These are phyloP conservation scores for Evernia prunastri DNA, from an alignment of 495 filamentous ascomycete species.

Conservation along the genomic window DNA sequence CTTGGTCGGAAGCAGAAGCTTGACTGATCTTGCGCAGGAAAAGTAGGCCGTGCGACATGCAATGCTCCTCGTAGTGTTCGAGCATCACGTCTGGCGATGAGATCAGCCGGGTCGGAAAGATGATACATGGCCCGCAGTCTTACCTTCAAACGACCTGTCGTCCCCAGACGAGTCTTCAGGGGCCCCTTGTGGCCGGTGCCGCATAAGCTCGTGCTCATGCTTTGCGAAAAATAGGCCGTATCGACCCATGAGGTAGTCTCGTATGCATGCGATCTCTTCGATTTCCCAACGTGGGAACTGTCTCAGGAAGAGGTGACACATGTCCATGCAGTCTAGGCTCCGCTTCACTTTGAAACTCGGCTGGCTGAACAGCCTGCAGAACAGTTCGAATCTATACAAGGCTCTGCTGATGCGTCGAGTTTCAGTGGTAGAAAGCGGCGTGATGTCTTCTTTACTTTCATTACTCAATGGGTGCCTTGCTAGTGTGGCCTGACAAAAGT, in stretches of 20 bases:
- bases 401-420: conserved; percentile 1
- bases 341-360: not conserved
- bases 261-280: not conserved
- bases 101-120: not conserved
- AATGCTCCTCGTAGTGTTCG: not conserved
- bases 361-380: not conserved
- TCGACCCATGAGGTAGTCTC: not conserved
- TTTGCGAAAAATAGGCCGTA: not conserved
- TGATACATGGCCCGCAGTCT: not conserved
- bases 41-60: not conserved
- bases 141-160: not conserved
- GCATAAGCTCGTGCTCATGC: not conserved
- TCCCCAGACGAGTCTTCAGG: not conserved
- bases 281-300: not conserved
- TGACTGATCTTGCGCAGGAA: not conserved
- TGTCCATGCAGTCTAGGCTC: not conserved
- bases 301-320: not conserved
- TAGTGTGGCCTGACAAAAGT: not conserved
- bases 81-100: not conserved
- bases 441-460: not conserved
- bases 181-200: not conserved
- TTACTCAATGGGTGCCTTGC: not conserved
- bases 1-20: not conserved
- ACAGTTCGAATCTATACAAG: not conserved
- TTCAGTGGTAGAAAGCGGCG: not conserved